These are phyloP conservation scores for Trypanosoma vivax DNA, from an alignment of 208 protist genomes.

Conservation along the genomic window DNA sequence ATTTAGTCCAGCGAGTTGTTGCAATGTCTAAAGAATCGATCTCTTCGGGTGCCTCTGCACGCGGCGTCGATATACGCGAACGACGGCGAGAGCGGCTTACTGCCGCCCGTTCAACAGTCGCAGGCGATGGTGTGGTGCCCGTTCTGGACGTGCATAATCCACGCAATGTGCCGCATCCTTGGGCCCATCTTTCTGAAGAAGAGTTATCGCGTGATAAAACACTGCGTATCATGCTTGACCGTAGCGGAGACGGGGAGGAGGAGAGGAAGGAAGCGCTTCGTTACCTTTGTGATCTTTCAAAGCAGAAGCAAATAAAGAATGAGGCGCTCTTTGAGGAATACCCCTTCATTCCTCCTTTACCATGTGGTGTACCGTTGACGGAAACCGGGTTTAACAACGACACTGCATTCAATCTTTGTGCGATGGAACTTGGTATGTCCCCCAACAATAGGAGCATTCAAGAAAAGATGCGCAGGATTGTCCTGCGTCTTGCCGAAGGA, in stretches of 20 bases:
- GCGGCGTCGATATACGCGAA: not conserved
- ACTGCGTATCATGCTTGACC: slow-evolving; percentile 27
- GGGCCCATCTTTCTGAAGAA: slow-evolving; percentile 42
- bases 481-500: slow-evolving; percentile 31
- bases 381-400: slow-evolving; percentile 46
- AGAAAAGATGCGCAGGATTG: slow-evolving; percentile 34
- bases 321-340: slow-evolving; percentile 51
- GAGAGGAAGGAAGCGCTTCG: slow-evolving; percentile 13
- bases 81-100: slow-evolving; percentile 3
- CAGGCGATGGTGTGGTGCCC: not conserved
- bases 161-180: slow-evolving; percentile 46
- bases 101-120: too few species aligned
- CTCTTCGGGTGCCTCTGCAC: not conserved
- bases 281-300: slow-evolving; percentile 35
- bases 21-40: slow-evolving; percentile 3
- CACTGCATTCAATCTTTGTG: slow-evolving; percentile 26
- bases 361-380: slow-evolving; percentile 45
- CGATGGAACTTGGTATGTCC: slow-evolving; percentile 13
- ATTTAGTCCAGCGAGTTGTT: slow-evolving; percentile 9
- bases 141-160: slow-evolving; percentile 30
- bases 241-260: not conserved
- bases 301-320: slow-evolving; percentile 56
- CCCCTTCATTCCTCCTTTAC: slow-evolving; percentile 47
- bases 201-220: slow-evolving; percentile 42
- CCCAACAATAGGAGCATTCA: slow-evolving; percentile 23